Evolutionary conservation across 2,329 filamentous ascomycete species (phyloP).

Genomic region (Leptosphaerulina australis): DNA sequence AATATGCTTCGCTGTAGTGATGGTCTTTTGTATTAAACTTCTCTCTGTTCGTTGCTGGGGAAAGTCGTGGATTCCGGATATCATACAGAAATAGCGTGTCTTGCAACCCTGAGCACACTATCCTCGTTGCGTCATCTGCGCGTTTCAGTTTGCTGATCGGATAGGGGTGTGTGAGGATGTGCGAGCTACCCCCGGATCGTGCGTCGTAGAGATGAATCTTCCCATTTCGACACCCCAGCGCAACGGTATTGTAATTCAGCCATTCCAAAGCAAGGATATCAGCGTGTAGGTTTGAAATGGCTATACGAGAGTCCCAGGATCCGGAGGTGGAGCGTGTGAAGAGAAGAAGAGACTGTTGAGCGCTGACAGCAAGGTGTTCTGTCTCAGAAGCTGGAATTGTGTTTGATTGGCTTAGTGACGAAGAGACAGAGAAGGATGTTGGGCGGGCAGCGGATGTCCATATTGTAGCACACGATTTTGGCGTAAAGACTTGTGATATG

Average conservation of each 20-base stretch:
- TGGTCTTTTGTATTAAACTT: neutral
- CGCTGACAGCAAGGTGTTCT: conserved; percentile 43
- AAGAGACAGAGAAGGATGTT: conserved; percentile 12
- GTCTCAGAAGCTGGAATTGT: conserved; percentile 28
- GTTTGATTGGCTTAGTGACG: conserved; percentile 15
- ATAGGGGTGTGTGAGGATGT: conserved; percentile 35
- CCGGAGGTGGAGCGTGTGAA: conserved; percentile 29
- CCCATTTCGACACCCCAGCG: conserved; percentile 42
- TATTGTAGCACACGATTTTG: conserved; percentile 33
- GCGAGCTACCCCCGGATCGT: conserved; percentile 31
- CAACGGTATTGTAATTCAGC: conserved; percentile 40
- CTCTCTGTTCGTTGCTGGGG: neutral
- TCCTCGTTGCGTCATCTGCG: conserved; percentile 33
- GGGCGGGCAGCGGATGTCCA: conserved; percentile 38
- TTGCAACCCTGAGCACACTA: conserved; percentile 38
- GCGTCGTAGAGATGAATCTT: conserved; percentile 44
- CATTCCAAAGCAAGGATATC: conserved; percentile 46
- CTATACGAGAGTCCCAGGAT: conserved; percentile 27
- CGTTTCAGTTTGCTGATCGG: conserved; percentile 32
- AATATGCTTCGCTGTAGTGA: conserved; percentile 27
- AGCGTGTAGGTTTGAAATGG: conserved; percentile 16
- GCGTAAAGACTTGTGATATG: conserved; percentile 38
- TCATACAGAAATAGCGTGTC: conserved; percentile 42
- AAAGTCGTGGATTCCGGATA: conserved; percentile 29
- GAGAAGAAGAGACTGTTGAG: conserved; percentile 33